phyloP scores from a whole-genome alignment of 345 rosid genomes.

The Mangifera indica region DNA sequence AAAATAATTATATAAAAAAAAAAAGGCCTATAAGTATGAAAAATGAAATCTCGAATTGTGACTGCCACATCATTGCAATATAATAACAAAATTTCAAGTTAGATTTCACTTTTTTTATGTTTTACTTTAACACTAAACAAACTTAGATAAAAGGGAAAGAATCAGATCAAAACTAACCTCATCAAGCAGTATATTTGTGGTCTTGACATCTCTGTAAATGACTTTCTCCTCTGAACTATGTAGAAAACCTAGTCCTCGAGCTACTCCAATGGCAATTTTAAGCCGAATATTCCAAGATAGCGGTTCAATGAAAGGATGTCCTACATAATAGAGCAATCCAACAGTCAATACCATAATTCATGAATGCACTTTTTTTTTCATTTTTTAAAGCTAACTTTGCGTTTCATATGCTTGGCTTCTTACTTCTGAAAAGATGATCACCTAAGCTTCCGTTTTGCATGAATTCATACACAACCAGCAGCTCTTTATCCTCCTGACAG shows the following conservation, averaged over 20 bases:
- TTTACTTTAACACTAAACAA: not conserved
- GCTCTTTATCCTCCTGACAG: conserved; percentile 74
- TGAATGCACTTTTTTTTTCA: not conserved
- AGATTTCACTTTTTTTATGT: not conserved
- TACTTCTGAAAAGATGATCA: conserved; percentile 79
- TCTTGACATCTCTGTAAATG: conserved; percentile 83
- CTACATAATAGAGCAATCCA: conserved; percentile 28
- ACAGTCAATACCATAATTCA: conserved; percentile 4
- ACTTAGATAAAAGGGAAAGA: not conserved
- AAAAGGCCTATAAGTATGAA: not conserved
- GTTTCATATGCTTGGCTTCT: conserved; percentile 25
- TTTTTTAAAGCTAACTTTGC: not conserved
- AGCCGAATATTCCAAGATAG: conserved; percentile 82
- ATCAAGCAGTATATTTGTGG: conserved; percentile 77
- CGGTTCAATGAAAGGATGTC: conserved; percentile 49
- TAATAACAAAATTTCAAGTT: not conserved
- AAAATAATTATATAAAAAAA: not conserved
- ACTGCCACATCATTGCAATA: not conserved
- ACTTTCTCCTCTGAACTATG: conserved; percentile 70
- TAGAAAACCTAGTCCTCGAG: conserved; percentile 70
- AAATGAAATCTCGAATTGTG: not conserved
- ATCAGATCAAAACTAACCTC: conserved; percentile 44
- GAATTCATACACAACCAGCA: conserved; percentile 79
- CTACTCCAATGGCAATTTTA: conserved; percentile 75
- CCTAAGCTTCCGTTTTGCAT: conserved; percentile 80